Base-by-base conservation (phyloP, 495 filamentous ascomycete species). In the Aspergillus hancockii region DNA sequence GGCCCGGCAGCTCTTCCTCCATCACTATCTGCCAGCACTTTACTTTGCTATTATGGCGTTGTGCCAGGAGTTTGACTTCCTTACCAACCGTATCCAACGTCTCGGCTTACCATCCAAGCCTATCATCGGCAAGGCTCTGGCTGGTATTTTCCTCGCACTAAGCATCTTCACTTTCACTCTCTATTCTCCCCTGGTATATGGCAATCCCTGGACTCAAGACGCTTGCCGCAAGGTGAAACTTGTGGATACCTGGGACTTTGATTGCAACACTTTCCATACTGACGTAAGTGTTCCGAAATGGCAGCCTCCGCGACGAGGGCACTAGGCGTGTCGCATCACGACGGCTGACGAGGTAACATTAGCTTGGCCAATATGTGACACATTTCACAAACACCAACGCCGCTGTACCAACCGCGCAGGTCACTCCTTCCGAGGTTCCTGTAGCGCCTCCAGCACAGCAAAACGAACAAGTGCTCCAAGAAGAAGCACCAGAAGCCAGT, bases 1-100 rank as follows among this genome's bases (percentile, higher is more conserved):
- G 94, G 90, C 92, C 57, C 90, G 94, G 60, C 94, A 98, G 74
- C 85, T 98, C 41, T 98, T 98, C 83, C 76, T 98, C 50, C 94
- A 98, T 72, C 94, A 98, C 69, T 98, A 98, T 66, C 88, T 98
- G 54, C 94, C 94, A 1, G 94, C 94, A 2, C 84, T 98, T 14
- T 96, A 97, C 76, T 98, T 98, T 67, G 92, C 90, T 57, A 86
- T 98, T 64, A 86, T 98, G 50, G 84, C 89, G 1, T 80, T 96
- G 28, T 94, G 88, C 73, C 94, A 98, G 70, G 82, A 89, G 43
- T 91, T 90, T 71, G 94, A 98, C 74, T 97, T 95, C 67, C 67
- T 86, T 30, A 85, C 86, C 19, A 83, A 81, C 58, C 87, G 95
- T 51, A 79, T 95, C 57, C 77, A 81, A 45, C 63, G 62, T 55